Base-by-base conservation (phyloP, 176 grass and related monocot species). In the Paspalum vaginatum region DNA sequence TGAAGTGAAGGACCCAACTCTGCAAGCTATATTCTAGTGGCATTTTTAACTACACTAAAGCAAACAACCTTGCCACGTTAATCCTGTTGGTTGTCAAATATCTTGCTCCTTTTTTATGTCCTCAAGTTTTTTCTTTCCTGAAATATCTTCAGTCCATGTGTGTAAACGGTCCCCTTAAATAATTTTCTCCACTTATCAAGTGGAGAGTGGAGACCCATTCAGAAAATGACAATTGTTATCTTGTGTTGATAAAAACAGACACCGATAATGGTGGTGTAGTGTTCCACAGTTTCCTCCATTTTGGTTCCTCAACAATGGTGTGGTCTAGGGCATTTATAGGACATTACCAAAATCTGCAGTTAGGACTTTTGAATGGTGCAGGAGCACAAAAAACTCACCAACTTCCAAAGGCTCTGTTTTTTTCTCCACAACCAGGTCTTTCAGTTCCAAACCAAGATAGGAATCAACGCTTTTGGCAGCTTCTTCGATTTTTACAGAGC, bases 301-400 rank as follows among this genome's bases (percentile, higher is more conserved):
- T 32, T 32, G 32, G 32, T 32, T 78, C 74, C 27, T 59, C 51
- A 58, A 65, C 37, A 73, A 13, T 18, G 64, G 10, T 83, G 41
- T 71, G 26, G 11, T 70, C 73, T 65, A 39, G 18, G 32, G 32
- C 32, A 32, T 32, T 3, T 32, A 32, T 32, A 32, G 32, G 46
- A 46, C 9, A 68, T 17, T 41, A 14, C 11, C 9, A 7, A 16
- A 26, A 76, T 68, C 2, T 42, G 32, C 17, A 59, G 4, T 24
- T 2, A 52, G 61, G 61, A 26, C 75, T 74, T 68, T 43, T 78
- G 53, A 75, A 68, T 88, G 45, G 21, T 50, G 68, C 40, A 76
- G 15, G 57, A 83, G 41, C 24, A 25, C 40, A 78, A 66, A 32
- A 32, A n/a, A 89, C 81, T 84, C 82, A 77, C 86, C 81, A 41